Conservation (phyloP, 352 stramenopile species). For the Phytophthora vignae region DNA sequence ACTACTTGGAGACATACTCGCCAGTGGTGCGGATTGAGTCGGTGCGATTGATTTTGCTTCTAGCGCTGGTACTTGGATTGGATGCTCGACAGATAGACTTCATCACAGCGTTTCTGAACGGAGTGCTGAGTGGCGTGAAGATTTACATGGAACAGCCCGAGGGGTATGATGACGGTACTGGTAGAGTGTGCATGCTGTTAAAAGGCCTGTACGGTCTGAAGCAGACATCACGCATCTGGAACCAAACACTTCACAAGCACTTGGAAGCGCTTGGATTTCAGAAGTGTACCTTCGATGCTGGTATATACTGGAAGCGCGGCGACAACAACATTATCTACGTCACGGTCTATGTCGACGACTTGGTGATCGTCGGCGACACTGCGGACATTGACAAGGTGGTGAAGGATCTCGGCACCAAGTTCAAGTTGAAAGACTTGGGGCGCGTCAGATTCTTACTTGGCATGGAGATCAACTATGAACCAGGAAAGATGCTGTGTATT, state of each 20-base stretch:
- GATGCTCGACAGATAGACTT: neutral
- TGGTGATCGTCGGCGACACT: neutral
- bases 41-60: neutral
- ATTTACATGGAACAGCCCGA: neutral
- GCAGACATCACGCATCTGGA: neutral
- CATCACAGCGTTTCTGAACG: neutral
- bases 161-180: neutral
- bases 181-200: neutral
- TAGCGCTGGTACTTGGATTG: neutral
- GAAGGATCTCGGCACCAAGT: neutral
- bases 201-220: neutral
- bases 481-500: neutral
- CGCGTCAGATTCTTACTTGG: conserved; percentile 3
- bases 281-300: conserved; percentile 2
- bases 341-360: conserved; percentile 9
- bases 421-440: conserved; percentile 13
- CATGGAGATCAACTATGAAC: conserved; percentile 14
- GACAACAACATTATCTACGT: neutral
- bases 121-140: neutral
- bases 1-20: neutral
- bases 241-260: neutral
- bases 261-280: neutral
- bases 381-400: neutral
- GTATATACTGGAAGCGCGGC: conserved; percentile 2
- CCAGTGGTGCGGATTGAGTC: neutral